Evolutionary conservation across 139 green algal species (phyloP).

Genomic region (Chlamydomonas schloesseri): DNA sequence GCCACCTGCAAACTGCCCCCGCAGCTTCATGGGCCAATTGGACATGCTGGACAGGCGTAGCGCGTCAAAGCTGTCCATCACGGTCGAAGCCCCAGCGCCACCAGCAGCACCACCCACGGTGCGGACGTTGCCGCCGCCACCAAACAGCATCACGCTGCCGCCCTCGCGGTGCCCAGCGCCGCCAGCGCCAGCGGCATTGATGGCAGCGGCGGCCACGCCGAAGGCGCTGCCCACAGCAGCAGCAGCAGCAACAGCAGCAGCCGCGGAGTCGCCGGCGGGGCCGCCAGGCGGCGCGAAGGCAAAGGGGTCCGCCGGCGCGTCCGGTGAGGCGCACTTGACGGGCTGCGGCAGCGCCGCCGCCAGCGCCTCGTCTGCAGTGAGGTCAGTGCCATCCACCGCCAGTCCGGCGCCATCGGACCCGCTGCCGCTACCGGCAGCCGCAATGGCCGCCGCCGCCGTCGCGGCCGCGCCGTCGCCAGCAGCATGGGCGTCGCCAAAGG

Average conservation of each 20-base stretch:
- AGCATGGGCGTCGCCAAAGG: neutral
- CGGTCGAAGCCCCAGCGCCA: neutral
- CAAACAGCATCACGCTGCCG: neutral
- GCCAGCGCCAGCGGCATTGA: neutral
- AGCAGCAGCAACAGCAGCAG: too few species aligned
- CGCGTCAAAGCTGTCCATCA: slow-evolving; percentile 6
- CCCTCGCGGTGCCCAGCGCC: neutral
- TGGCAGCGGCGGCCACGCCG: neutral
- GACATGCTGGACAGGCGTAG: slow-evolving; percentile 32
- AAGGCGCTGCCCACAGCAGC: neutral
- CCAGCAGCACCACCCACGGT: neutral
- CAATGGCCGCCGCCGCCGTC: too few species aligned
- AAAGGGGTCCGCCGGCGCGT: neutral
- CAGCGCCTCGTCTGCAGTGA: neutral
- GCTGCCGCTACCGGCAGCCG: too few species aligned
- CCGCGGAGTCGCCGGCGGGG: neutral
- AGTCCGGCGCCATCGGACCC: too few species aligned
- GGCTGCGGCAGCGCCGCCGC: neutral
- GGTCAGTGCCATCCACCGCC: too few species aligned
- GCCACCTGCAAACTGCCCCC: too few species aligned
- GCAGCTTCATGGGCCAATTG: neutral
- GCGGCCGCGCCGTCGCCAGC: too few species aligned
- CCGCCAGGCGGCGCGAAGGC: neutral
- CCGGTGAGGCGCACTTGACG: slow-evolving; percentile 13
- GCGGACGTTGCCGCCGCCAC: neutral